Evolutionary conservation across 177 flowering plant genomes (phyloP), one percentile per base, ranked within the genome.

Genomic region (Vitis hybrid): DNA sequence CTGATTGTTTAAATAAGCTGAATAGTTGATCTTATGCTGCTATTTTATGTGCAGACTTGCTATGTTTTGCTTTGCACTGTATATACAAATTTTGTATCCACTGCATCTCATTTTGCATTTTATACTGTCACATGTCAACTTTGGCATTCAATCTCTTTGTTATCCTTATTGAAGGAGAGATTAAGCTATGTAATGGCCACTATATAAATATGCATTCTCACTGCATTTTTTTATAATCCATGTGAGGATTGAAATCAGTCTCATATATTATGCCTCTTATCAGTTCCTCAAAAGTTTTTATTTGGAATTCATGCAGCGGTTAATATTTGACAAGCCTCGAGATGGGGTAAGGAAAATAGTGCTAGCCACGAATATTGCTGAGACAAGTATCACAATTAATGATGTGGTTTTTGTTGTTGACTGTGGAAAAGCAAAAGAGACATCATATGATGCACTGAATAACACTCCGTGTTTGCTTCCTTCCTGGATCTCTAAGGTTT

Each of bases 371-470:
- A 95, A 96, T 78, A 93, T 95, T 82, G 99, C 99, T 55, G 99
- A 95, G 83, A 91, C 98, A 56, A 93, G 99, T 83, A 91, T 93
- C 72, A 95, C 98, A 18, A 89, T 95, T 51, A 80, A 91, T 77
- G 98, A 93, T 72, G 92, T 92, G 39, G 97, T 93, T 68, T 96
- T 84, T 83, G 97, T 96, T 67, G 79, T 96, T 68, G 98, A 96
- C 74, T 96, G 99, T 81, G 99, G 99, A 58, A 96, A 96, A 84
- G 98, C 94, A 65, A 96, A 96, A 71, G 99, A 96, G 86, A 86
- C 99, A 54, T 93, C 99, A 8, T 93, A 96, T 78, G 99, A 96
- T 81, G 99, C 99, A 50, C 73, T 96, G 76, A 96, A 96, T 75
- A 93, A 96, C 75, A 92, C 98, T 71, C 95, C 99, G 58, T 93